These are phyloP conservation scores for Meripilus lineatus DNA, from an alignment of 1,284 basidiomycete genomes.

Conservation along the genomic window DNA sequence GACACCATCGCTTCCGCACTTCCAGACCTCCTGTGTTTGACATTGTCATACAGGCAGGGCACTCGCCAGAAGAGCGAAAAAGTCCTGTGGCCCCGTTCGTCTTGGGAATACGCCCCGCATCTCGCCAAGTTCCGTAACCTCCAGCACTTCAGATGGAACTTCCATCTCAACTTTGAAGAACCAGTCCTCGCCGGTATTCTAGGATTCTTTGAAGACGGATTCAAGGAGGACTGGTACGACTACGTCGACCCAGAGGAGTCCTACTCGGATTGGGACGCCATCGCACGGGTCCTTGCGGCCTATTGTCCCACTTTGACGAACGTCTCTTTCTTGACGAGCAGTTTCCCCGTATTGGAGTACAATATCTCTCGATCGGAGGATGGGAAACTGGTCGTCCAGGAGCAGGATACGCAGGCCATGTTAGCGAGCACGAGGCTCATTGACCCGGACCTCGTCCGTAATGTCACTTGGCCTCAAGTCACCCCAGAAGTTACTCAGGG, in stretches of 20 bases:
- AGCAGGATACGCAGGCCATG: not conserved
- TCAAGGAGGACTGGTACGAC: not conserved
- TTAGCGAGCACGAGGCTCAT: not conserved
- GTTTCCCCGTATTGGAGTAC: no score
- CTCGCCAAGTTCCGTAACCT: conserved; percentile 2
- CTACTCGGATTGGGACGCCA: not conserved
- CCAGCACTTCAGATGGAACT: conserved; percentile 6
- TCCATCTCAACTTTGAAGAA: not conserved
- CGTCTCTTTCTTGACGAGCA: not conserved
- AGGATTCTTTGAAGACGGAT: not conserved
- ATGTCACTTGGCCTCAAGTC: no score
- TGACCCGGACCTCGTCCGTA: not conserved
- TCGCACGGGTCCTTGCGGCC: not conserved
- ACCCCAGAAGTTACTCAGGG: no score
- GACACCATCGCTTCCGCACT: conserved; percentile 4
- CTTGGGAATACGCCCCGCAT: conserved; percentile 9
- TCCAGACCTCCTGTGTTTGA: conserved; percentile 4
- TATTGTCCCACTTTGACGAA: not conserved
- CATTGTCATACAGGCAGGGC: conserved; percentile 2
- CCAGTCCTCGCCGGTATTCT: not conserved
- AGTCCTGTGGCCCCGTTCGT: conserved; percentile 3
- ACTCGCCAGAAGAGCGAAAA: not conserved
- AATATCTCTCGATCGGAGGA: not conserved
- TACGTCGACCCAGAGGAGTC: not conserved
- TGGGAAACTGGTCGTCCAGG: not conserved